Evolutionary conservation across 139 green algal species (phyloP).

Genomic region (Picocystis salinarum): DNA sequence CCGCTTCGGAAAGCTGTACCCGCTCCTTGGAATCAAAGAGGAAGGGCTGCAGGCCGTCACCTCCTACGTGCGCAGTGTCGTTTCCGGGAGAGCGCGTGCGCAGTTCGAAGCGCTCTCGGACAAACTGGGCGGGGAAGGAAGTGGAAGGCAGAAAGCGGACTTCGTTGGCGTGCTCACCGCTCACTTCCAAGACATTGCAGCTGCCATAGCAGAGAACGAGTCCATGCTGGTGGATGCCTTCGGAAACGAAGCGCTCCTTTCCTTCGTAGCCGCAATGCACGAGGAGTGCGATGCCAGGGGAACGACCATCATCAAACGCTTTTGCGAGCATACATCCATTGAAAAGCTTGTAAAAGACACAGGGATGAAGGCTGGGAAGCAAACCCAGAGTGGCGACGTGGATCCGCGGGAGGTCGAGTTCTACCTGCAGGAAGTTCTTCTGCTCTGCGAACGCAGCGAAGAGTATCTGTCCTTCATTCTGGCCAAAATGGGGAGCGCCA

Average conservation of each 20-base stretch:
- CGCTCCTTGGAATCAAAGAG: conserved; percentile 45
- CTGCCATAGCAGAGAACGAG: conserved; percentile 61
- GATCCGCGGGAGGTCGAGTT: conserved; percentile 33
- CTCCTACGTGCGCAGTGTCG: conserved; percentile 25
- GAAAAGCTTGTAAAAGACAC: conserved; percentile 35
- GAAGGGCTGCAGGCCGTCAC: conserved; percentile 43
- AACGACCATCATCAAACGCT: conserved; percentile 47
- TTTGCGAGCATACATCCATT: conserved; percentile 43
- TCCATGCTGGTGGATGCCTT: conserved; percentile 38
- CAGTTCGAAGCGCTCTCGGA: conserved; percentile 8
- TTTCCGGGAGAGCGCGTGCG: conserved; percentile 19
- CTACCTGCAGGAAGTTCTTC: conserved; percentile 56
- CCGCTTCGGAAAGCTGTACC: conserved; percentile 54
- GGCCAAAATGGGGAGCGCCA: conserved; percentile 26
- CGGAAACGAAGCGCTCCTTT: conserved; percentile 26
- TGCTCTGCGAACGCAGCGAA: conserved; percentile 55
- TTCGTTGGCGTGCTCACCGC: conserved; percentile 49
- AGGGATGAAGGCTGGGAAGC: background rate
- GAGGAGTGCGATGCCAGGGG: conserved; percentile 47
- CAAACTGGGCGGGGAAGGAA: conserved; percentile 11
- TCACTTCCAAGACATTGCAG: conserved; percentile 62
- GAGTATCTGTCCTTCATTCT: conserved; percentile 82
- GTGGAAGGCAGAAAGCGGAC: conserved; percentile 10
- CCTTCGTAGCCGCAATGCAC: conserved; percentile 6
- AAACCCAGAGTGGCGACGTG: background rate